Evolutionary conservation across 305 asterid species (phyloP).

Genomic region (Plantago coronopus): DNA sequence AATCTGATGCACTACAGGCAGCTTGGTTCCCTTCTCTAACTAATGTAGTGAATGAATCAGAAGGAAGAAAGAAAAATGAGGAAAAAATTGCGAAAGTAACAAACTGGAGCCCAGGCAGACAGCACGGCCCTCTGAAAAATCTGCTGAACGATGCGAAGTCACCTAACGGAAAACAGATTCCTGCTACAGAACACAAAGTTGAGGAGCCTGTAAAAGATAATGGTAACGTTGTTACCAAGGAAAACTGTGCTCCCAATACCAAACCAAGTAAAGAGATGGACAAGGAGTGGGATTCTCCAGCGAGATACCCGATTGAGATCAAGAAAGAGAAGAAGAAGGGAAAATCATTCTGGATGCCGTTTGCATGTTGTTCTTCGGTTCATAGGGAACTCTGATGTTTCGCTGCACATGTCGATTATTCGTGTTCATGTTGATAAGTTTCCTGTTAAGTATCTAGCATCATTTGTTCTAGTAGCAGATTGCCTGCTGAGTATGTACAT

Average conservation of each 20-base stretch:
- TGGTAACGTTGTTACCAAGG: slow-evolving; percentile 34
- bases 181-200: slow-evolving; percentile 30
- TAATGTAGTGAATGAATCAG: slow-evolving; percentile 63
- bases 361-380: slow-evolving; percentile 82
- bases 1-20: slow-evolving; percentile 47
- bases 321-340: slow-evolving; percentile 83
- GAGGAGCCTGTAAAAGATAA: slow-evolving; percentile 37
- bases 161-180: slow-evolving; percentile 43
- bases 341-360: slow-evolving; percentile 72
- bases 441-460: slow-evolving; percentile 13
- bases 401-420: background rate
- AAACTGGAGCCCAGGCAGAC: slow-evolving; percentile 56
- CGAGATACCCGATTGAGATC: slow-evolving; percentile 65
- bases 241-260: slow-evolving; percentile 31
- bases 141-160: slow-evolving; percentile 62
- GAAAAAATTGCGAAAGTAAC: slow-evolving; percentile 77
- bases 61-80: slow-evolving; percentile 85
- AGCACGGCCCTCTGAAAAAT: slow-evolving; percentile 48
- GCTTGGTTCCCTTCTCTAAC: slow-evolving; percentile 80
- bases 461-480: slow-evolving; percentile 21
- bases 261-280: slow-evolving; percentile 47
- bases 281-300: slow-evolving; percentile 82
- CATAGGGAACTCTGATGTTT: slow-evolving; percentile 46
- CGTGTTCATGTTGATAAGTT: slow-evolving; percentile 19
- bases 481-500: slow-evolving; percentile 19